Evolutionary conservation across 768 basidiomycete genomes (phyloP), one percentile per base, ranked within the genome.

Genomic region (Russula vinacea): DNA sequence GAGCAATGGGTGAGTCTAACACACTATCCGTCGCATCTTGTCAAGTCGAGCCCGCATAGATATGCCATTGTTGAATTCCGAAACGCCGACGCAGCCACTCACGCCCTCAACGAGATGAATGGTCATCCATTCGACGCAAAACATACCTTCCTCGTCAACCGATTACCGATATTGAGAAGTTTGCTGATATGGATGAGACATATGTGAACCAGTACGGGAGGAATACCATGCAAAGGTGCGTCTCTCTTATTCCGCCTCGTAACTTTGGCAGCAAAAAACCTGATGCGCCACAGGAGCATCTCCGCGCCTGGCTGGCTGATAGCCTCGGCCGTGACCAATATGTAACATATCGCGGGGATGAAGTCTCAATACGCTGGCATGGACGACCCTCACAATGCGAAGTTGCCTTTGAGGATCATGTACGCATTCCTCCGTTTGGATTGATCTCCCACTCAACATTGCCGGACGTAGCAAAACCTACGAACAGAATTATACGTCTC

Each of bases 401-500:
- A 74, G 71, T 90, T 51, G 89, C 90, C 3, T 80, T 88, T 71
- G 77, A 76, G 61, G 89, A 92, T 78, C 82, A 84, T 62, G 94
- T 93, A 70, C 68, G 87, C 78, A 8, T 37, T 64, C 19, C 37
- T 54, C 24, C 13, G 40, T 39, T 29, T 32, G 2, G 16, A 2
- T 40, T 39, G 45, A 22, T 49, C 35, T 22, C 19, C 6, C 22
- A 16, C 29, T 55, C 22, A 58, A 72, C 62, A 56, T 5, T 47
- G 33, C 42, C 24, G 93, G 92, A 26, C 39, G 9, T 50, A 89
- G 90, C 73, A 61, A 55, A 68, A 56, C 19, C 29, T 64, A 32
- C 98, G 97, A 94, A 97, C 92, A 72, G 94, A 98, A 72, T 84
- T 96, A 56, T 99, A 96, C 76, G 88, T 94, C 22, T 89, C 90